Conservation (phyloP, 768 basidiomycete species). For the Chlorophyllum brunneum region DNA sequence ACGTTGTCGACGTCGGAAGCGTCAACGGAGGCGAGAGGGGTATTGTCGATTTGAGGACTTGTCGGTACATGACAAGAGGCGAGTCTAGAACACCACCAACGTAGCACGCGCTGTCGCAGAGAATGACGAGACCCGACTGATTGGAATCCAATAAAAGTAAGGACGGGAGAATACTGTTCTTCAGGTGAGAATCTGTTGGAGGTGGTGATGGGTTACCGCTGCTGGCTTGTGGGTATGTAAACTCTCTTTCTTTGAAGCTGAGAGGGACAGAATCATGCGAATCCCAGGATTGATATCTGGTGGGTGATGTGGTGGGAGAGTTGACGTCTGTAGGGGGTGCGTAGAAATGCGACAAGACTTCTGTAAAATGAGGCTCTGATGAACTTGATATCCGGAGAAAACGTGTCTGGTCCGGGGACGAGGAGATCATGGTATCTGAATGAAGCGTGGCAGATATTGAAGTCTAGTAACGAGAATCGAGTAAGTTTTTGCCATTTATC, state of each 20-base stretch:
- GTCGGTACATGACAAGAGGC: conserved; percentile 27
- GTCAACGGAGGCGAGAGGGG: conserved; percentile 42
- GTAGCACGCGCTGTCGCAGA: neutral
- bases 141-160: neutral
- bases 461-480: neutral
- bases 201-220: conserved; percentile 1
- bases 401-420: conserved; percentile 1
- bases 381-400: conserved; percentile 3
- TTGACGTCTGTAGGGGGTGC: neutral
- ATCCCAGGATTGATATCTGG: neutral
- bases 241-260: neutral
- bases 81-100: conserved; percentile 31
- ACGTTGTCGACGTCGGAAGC: conserved; percentile 30
- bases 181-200: neutral
- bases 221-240: neutral
- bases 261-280: neutral
- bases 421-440: conserved; percentile 1
- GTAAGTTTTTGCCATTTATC: neutral
- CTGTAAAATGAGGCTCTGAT: conserved; percentile 1
- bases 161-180: neutral
- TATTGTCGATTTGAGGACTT: conserved; percentile 22
- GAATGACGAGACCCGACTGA: neutral
- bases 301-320: neutral
- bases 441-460: neutral
- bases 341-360: neutral